Evolutionary conservation across 2,329 filamentous ascomycete species (phyloP), one percentile per base, ranked within the genome.

Genomic region (Hypomyces perniciosus): DNA sequence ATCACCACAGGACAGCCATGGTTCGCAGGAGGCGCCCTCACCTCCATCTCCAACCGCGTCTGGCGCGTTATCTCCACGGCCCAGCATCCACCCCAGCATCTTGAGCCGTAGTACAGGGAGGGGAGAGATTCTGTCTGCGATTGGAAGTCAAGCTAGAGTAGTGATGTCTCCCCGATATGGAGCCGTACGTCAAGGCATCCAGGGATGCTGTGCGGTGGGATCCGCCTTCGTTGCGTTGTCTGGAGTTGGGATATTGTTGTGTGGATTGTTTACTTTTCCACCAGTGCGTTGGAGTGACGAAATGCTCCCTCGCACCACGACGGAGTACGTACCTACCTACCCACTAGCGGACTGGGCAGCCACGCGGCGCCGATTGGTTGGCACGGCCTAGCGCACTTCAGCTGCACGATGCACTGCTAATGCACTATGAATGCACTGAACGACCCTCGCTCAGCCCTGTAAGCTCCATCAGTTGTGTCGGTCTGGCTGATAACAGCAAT

Each of bases 71-170:
- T 70, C 66, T 54, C 68, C 68, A 59, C 69, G 68, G 59, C 67
- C 78, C 59, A 83, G 65, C 68, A 80, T 78, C 80, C 80, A 83
- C 56, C 79, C 78, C 53, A 83, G 71, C 80, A 83, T 83, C 33
- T 44, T 60, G 54, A 50, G 30, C 27, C 8, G 9, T 42, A 35
- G 29, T 5, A 8, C 30, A 20, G 20, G 20, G 20, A 20, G 20
- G 20, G 20, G 20, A 20, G 20, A 20, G 20, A 20, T 20, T 20
- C 20, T 20, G 20, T 20, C 20, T 20, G 20, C 20, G 20, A 20
- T 10, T 37, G 30, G 28, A 28, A 44, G 41, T 29, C 20, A 26
- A 44, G 29, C 8, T 12, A 8, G 31, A 7, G 27, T 51, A 10
- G 6, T 37, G 33, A 12, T 37, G 33, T 29, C 13, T 43, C 4